Evolutionary conservation across 352 stramenopile genomes (phyloP).

Genomic region (Phytophthora pinifolia): DNA sequence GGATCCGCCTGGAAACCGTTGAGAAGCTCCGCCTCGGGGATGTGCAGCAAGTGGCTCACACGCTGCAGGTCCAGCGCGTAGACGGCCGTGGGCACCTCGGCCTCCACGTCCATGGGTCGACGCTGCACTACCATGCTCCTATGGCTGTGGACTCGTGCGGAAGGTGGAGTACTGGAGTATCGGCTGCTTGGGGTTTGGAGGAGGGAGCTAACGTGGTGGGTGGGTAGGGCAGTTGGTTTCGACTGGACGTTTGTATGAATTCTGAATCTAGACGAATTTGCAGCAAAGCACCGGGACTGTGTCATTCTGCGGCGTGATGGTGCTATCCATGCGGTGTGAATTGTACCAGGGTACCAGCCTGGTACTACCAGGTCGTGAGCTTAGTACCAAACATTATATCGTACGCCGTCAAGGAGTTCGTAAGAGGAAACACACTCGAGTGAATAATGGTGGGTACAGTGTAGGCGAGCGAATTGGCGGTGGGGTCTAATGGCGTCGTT

Average conservation of each 20-base stretch:
- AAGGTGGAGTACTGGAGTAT: slow-evolving; percentile 12
- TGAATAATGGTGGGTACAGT: no score
- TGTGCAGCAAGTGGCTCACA: slow-evolving; percentile 50
- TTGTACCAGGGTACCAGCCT: no score
- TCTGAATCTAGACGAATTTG: background rate
- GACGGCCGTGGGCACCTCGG: slow-evolving; percentile 54
- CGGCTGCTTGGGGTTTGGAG: background rate
- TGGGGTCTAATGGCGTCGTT: no score
- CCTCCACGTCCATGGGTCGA: slow-evolving; percentile 51
- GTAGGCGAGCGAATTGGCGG: no score
- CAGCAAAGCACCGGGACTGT: background rate
- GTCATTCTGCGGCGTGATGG: no score
- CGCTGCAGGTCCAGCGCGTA: slow-evolving; percentile 57
- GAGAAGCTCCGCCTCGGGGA: slow-evolving; percentile 52
- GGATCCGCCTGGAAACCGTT: slow-evolving; percentile 58
- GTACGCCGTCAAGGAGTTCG: no score
- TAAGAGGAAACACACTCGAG: no score
- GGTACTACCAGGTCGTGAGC: no score
- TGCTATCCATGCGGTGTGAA: no score
- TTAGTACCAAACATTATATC: no score
- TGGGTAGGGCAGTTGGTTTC: no score
- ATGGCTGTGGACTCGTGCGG: background rate
- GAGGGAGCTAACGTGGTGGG: slow-evolving; percentile 5
- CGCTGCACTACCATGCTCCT: slow-evolving; percentile 47
- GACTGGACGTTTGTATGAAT: slow-evolving; percentile 8